Percentiles rank a stretch among this genome's conserved stretches.
Conservation (phyloP, 176 grass and related monocot genomes). For the Poa annua region DNA sequence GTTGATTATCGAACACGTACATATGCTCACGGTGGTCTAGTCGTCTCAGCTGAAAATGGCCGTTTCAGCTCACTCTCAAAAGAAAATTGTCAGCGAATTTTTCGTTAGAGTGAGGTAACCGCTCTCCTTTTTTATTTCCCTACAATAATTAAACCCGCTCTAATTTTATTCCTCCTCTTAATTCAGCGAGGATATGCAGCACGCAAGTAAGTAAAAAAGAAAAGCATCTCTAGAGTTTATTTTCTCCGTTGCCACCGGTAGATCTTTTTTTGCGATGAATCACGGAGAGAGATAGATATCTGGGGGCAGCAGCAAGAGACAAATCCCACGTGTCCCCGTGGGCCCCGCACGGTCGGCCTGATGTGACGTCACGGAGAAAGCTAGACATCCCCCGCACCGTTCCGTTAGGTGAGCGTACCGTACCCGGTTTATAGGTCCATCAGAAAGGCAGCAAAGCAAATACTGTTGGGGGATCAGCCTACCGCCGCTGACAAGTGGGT, state of each 20-base stretch:
- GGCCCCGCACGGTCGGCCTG: neutral
- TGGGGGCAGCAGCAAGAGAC: conserved; percentile 46
- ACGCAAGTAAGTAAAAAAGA: neutral
- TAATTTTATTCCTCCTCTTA: neutral
- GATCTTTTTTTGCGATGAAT: neutral
- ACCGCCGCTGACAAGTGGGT: neutral
- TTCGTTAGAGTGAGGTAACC: conserved; percentile 56
- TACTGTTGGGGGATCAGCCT: too few species aligned
- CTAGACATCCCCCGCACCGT: conserved; percentile 19
- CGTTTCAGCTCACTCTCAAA: conserved; percentile 34
- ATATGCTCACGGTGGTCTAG: too few species aligned
- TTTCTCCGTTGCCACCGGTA: neutral
- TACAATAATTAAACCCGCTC: neutral
- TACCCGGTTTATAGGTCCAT: neutral
- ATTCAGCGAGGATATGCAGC: neutral
- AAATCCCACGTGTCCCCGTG: conserved; percentile 60
- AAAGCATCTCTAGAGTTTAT: neutral
- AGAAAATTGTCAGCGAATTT: neutral
- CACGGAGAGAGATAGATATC: neutral
- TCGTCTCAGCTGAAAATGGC: conserved; percentile 44
- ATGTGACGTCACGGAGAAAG: conserved; percentile 45
- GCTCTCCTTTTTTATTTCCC: neutral
- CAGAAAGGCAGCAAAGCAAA: neutral
- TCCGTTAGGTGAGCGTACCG: neutral
- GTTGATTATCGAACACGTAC: too few species aligned